These are phyloP conservation scores for Rosa lucieae DNA, from an alignment of 306 rosid species.

Conservation along the genomic window DNA sequence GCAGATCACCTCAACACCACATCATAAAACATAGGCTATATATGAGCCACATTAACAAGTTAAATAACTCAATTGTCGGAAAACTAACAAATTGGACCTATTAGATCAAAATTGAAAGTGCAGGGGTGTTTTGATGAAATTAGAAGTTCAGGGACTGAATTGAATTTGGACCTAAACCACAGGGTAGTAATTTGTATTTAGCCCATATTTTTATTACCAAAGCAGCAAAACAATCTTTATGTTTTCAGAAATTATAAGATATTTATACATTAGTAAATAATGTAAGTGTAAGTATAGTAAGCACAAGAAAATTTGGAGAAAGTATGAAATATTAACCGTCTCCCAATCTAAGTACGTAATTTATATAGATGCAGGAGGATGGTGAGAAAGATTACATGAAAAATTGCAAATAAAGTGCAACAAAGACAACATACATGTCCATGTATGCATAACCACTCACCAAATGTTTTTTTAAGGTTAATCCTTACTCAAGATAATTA, in stretches of 20 bases:
- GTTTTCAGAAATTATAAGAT: neutral
- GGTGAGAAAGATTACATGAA: neutral
- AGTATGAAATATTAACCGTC: neutral
- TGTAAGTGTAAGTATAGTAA: neutral
- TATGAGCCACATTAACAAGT: too few relatives aligned
- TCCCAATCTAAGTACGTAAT: neutral
- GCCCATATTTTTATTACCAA: slow-evolving; percentile 8
- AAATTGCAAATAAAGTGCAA: neutral
- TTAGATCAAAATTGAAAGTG: too few relatives aligned
- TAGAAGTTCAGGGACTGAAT: too few relatives aligned
- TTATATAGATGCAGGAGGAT: neutral
- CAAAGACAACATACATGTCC: neutral
- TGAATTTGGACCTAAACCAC: too few relatives aligned
- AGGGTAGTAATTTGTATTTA: too few relatives aligned
- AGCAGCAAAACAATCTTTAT: neutral
- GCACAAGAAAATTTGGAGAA: neutral
- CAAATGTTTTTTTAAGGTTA: neutral
- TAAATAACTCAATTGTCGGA: too few relatives aligned
- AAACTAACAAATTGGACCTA: too few relatives aligned
- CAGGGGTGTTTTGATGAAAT: too few relatives aligned
- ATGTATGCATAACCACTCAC: neutral
- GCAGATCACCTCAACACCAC: too few relatives aligned
- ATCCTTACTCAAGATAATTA: neutral
- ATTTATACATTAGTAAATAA: neutral
- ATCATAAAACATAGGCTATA: too few relatives aligned